A percentile compares a stretch with the other conserved stretches of the same genome.
Evolutionary conservation across 192 early-diverging fungal genomes (phyloP).

Genomic region (Geosiphon pyriformis): DNA sequence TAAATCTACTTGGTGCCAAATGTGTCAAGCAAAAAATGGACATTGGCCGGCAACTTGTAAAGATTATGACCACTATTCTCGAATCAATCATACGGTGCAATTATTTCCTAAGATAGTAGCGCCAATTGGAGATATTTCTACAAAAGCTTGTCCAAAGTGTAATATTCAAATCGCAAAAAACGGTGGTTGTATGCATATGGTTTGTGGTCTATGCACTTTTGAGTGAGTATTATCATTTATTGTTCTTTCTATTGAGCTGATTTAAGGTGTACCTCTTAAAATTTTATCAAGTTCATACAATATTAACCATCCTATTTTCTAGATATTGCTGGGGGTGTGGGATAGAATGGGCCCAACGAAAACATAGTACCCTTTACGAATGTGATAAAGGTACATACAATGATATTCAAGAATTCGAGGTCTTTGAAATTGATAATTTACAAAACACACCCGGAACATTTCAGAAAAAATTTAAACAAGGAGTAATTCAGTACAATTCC

Average conservation of each 20-base stretch:
- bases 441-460: neutral
- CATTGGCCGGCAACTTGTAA: constrained; percentile 23
- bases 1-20: constrained; percentile 1
- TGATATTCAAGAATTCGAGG: neutral
- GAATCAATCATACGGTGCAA: neutral
- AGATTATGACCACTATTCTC: constrained; percentile 11
- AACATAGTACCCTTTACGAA: neutral
- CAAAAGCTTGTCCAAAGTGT: constrained; percentile 22
- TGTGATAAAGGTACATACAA: neutral
- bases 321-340: constrained; percentile 5
- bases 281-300: no score
- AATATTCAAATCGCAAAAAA: constrained; percentile 14
- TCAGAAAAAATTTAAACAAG: constrained; percentile 8
- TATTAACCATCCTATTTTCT: no score
- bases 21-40: constrained; percentile 3
- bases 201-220: neutral
- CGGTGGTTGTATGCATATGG: constrained; percentile 23
- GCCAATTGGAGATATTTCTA: neutral
- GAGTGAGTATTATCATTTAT: neutral
- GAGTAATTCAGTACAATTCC: neutral
- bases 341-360: neutral
- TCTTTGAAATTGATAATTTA: constrained; percentile 3
- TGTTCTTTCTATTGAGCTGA: neutral
- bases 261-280: neutral
- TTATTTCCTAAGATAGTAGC: neutral